Base-by-base conservation (phyloP, 1,284 basidiomycete genomes). In the Rhodofomes roseus region DNA sequence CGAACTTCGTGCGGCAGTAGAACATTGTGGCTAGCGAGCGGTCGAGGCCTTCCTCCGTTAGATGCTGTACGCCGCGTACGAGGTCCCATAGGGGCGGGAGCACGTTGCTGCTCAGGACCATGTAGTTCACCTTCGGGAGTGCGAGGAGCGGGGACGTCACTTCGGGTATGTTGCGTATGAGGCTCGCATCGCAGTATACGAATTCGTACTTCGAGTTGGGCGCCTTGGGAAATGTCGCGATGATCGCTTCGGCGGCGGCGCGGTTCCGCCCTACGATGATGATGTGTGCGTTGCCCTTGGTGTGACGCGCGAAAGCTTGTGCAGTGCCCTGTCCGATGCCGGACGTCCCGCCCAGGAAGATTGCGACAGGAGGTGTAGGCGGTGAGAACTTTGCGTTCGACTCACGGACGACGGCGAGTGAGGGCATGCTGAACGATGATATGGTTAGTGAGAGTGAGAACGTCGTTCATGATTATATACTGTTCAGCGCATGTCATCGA, bases 321-420 rank as follows among this genome's bases (percentile, higher is more conserved):
- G 71, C 73, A 39, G 69, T 68, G n/a, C 65, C 74, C 46, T 70
- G 69, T 14, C 76, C 75, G 18, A 76, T 71, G 12, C 76, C 75
- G 20, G 70, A 71, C 2, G 76, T 72, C 5, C 70, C 70, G 22
- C 74, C 74, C n/a, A 76, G 67, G 62, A 76, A 74, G 52, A 77
- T 58, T 14, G 74, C 74, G 37, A 71, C 66, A n/a, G 75, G 74
- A 40, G 60, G 54, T 44, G 62, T 64, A 22, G 60, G 58, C 31
- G 62, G 58, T 7, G 58, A 56, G 59, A 62, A 62, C 2, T 60
- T 44, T 3, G 62, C 57, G 54, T 66, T 67, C 6, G 62, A 58
- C 1, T 60, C 55, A 4, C 51, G 54, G 1, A 41, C 62, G 9
- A 46, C 37, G 20, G 64, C 34, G 23, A 67, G 58, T 8, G 64